Evolutionary conservation across 192 early-diverging fungal species (phyloP), one percentile per base, ranked within the genome.

Genomic region (Coemansia reversa): DNA sequence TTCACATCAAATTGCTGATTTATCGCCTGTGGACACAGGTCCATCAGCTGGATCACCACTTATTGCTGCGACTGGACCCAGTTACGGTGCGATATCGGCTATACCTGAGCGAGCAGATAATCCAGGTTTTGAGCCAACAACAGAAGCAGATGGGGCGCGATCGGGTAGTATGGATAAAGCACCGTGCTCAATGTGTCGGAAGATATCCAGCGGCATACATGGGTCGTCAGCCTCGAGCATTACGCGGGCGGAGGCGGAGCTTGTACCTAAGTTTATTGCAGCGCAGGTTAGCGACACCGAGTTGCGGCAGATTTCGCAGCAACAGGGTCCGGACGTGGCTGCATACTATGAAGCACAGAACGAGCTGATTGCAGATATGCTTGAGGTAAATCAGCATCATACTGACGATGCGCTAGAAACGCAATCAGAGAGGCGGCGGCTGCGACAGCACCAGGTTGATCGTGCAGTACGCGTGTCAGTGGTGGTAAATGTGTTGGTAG

Each of bases 381-480:
- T 83, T 27, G 65, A 59, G 6, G 81, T 83, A 27, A 74, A 83
- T 55, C 62, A 67, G 54, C 70, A 82, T 56, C 74, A 82, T 57
- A 82, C 74, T 3, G 79, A 82, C 20, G 71, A 74, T 20, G 63
- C 47, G 23, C 42, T 82, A 4, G 79, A 76, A 61, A 20, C 60
- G 18, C 75, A 82, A 67, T 67, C 67, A 24, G 67, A 63, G 58
- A 60, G 64, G 32, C 61, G 71, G 56, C 63, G 63, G 33, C 18
- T 1, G 24, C 69, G 72, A 39, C 79, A 82, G 61, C 63, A 62
- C 24, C 74, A 82, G 33, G 79, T 82, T 27, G 74, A 77, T 35
- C 52, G 88, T 51, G 91, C 91, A 0, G 85, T 92, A 29, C 80
- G 86, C 63, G 85, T 88, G 7, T 91, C 91, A 0, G 82, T 89